Conservation (phyloP, 768 basidiomycete genomes). For the Auricularia auricula-judae region DNA sequence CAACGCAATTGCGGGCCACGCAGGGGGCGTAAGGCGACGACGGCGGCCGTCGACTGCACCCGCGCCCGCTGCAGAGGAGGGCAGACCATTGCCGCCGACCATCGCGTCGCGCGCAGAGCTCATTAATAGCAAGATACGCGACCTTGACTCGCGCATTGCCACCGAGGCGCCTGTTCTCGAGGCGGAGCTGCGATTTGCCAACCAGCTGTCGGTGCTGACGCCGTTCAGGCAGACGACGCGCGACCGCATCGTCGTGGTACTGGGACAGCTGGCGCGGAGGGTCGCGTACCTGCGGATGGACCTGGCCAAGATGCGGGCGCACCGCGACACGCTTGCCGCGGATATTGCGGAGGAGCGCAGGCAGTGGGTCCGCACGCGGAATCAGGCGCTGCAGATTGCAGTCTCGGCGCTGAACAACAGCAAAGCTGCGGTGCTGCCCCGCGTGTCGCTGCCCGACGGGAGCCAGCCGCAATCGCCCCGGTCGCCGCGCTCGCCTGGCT, state of each 20-base stretch:
- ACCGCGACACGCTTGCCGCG: slow-evolving; percentile 59
- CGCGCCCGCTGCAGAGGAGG: slow-evolving; percentile 1
- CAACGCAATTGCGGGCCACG: slow-evolving; percentile 14
- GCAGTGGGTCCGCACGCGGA: slow-evolving; percentile 54
- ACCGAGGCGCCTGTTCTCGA: slow-evolving; percentile 49
- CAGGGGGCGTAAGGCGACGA: slow-evolving; percentile 7
- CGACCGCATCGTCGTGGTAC: slow-evolving; percentile 51
- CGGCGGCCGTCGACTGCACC: slow-evolving; percentile 9
- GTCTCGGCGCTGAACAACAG: slow-evolving; percentile 43
- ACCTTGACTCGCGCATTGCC: slow-evolving; percentile 50
- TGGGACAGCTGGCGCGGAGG: slow-evolving; percentile 53
- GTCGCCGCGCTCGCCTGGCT: background rate
- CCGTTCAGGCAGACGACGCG: slow-evolving; percentile 83
- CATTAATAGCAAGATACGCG: slow-evolving; percentile 48
- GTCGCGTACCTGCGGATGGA: slow-evolving; percentile 61
- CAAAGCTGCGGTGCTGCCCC: background rate
- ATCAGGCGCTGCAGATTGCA: slow-evolving; percentile 64
- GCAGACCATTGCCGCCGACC: background rate
- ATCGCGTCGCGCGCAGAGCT: slow-evolving; percentile 42
- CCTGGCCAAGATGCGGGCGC: slow-evolving; percentile 60
- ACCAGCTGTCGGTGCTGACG: slow-evolving; percentile 74
- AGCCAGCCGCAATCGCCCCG: background rate
- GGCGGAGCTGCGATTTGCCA: slow-evolving; percentile 55
- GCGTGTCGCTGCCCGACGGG: background rate
- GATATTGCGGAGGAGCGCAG: slow-evolving; percentile 67